phyloP scores from a whole-genome alignment of 257 asterid species.

The Solanum bukasovii region DNA sequence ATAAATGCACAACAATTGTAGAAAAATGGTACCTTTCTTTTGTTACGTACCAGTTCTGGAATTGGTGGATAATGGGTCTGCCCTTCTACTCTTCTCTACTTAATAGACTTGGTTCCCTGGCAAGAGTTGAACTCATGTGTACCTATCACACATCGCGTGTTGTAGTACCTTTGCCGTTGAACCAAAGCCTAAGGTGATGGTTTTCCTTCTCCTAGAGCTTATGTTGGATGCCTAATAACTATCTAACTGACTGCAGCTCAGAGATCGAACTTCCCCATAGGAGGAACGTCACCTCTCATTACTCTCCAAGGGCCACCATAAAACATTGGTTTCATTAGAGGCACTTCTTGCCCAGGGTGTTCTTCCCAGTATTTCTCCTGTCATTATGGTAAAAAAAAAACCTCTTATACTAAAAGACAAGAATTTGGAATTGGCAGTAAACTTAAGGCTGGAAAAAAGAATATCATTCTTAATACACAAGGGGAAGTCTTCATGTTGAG shows the following conservation, averaged over 20 bases:
- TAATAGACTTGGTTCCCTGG: not conserved
- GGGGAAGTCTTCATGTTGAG: not conserved
- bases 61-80: not conserved
- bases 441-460: not conserved
- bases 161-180: not conserved
- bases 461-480: not conserved
- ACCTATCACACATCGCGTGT: not conserved
- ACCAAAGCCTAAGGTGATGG: not conserved
- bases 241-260: not conserved
- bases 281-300: slow-evolving; percentile 72
- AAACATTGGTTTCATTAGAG: slow-evolving; percentile 80
- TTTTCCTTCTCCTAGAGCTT: not conserved
- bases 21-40: not conserved
- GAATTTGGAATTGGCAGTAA: not conserved
- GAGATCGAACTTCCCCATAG: slow-evolving; percentile 2
- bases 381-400: not conserved
- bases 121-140: not conserved
- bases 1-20: not conserved
- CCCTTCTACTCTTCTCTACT: not conserved
- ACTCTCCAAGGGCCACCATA: slow-evolving; percentile 93
- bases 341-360: slow-evolving; percentile 82
- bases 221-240: not conserved
- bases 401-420: not conserved
- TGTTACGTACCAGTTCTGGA: not conserved
- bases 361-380: slow-evolving; percentile 93